Evolutionary conservation across 2,329 filamentous ascomycete genomes (phyloP).

Genomic region (Hypoxylon sp.): DNA sequence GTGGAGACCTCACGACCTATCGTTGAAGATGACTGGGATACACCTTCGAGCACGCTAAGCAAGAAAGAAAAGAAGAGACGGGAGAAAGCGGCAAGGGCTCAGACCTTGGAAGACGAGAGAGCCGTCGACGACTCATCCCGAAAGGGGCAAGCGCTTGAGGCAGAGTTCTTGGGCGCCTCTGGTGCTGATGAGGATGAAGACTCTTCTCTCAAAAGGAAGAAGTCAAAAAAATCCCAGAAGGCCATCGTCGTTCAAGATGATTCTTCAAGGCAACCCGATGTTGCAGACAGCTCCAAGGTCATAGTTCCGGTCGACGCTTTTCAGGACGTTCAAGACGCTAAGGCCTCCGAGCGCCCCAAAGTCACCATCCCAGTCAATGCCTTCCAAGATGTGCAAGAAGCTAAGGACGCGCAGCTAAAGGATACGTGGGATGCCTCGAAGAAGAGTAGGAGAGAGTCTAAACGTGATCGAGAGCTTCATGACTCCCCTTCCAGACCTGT

Average conservation of each 20-base stretch:
- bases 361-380: conserved; percentile 36
- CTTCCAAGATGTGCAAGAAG: conserved; percentile 33
- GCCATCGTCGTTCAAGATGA: conserved; percentile 49
- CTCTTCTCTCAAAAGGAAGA: conserved; percentile 46
- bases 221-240: conserved; percentile 50
- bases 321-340: conserved; percentile 30
- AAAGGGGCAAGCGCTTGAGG: conserved; percentile 44
- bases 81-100: conserved; percentile 58
- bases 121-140: conserved; percentile 27
- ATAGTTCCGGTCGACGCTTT: conserved; percentile 35
- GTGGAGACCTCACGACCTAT: conserved; percentile 41
- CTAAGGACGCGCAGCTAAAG: conserved; percentile 19
- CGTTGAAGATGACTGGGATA: conserved; percentile 53
- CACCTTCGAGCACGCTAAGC: conserved; percentile 49
- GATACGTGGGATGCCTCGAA: conserved; percentile 33
- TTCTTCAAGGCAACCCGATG: conserved; percentile 29
- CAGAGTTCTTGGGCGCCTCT: conserved; percentile 37
- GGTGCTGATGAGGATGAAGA: conserved; percentile 48
- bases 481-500: conserved; percentile 26
- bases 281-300: conserved; percentile 39
- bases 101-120: conserved; percentile 48
- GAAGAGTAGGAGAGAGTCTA: conserved; percentile 26
- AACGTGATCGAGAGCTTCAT: conserved; percentile 17
- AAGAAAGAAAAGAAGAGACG: conserved; percentile 61
- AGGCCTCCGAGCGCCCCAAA: conserved; percentile 31